Evolutionary conservation across 306 rosid genomes (phyloP).

Genomic region (Castanea sativa): DNA sequence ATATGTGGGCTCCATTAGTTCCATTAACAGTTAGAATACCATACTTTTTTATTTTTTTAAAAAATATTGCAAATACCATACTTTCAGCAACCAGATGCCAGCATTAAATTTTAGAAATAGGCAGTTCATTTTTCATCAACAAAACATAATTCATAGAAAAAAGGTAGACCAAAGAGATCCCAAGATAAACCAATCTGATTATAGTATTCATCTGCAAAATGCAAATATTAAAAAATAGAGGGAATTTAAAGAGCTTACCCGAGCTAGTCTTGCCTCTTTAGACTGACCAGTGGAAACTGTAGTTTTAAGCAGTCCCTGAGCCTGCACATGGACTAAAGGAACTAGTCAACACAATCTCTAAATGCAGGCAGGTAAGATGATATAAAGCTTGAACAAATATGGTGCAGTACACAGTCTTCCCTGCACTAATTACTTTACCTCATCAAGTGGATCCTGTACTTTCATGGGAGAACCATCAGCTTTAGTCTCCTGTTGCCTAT

Average conservation of each 20-base stretch:
- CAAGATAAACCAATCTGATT: not conserved
- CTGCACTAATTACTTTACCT: conserved; percentile 53
- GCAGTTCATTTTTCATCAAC: not conserved
- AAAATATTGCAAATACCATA: not conserved
- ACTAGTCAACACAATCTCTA: conserved; percentile 45
- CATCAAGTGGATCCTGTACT: conserved; percentile 87
- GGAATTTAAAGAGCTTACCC: conserved; percentile 54
- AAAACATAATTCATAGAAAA: not conserved
- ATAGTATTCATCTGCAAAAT: not conserved
- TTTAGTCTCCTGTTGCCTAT: conserved; percentile 49
- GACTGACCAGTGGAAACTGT: conserved; percentile 90
- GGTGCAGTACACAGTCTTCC: conserved; percentile 13
- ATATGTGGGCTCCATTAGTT: not conserved
- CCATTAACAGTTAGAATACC: not conserved
- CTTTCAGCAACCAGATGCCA: not conserved
- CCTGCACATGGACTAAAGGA: conserved; percentile 71
- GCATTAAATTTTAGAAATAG: not conserved
- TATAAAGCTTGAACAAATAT: not conserved
- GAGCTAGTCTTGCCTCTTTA: conserved; percentile 97
- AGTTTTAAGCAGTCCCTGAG: conserved; percentile 91
- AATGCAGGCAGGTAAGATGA: conserved; percentile 8
- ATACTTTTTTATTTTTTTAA: too few relatives aligned
- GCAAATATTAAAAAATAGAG: not conserved
- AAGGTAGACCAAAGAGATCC: not conserved
- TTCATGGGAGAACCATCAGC: conserved; percentile 45